Conservation (phyloP, 495 filamentous ascomycete genomes). For the Tuber microsphaerosporum region DNA sequence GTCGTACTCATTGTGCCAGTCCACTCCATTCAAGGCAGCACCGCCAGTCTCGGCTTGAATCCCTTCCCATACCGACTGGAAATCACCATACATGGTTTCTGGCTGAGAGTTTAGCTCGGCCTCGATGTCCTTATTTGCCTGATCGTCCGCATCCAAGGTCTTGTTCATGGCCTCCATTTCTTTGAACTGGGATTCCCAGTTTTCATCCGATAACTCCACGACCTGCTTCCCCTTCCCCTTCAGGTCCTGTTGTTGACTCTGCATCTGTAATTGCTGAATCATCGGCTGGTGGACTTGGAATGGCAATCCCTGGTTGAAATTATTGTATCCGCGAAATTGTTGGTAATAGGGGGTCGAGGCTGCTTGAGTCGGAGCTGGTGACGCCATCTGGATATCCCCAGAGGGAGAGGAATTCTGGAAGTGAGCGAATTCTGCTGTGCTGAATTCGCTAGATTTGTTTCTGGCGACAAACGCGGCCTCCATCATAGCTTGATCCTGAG, state of each 20-base stretch:
- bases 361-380: slow-evolving; percentile 25
- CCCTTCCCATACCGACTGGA: slow-evolving; percentile 82
- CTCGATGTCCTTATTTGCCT: slow-evolving; percentile 73
- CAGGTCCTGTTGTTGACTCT: slow-evolving; percentile 43
- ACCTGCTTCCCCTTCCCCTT: slow-evolving; percentile 83
- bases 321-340: slow-evolving; percentile 32
- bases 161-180: slow-evolving; percentile 53
- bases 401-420: slow-evolving; percentile 55
- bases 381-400: slow-evolving; percentile 16
- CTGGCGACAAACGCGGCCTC: slow-evolving; percentile 65
- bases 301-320: slow-evolving; percentile 38
- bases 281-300: slow-evolving; percentile 50
- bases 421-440: slow-evolving; percentile 73
- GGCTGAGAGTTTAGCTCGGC: slow-evolving; percentile 72
- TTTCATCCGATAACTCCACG: slow-evolving; percentile 83
- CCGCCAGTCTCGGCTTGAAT: slow-evolving; percentile 66
- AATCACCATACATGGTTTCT: slow-evolving; percentile 63
- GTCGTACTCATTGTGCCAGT: slow-evolving; percentile 40
- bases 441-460: slow-evolving; percentile 57
- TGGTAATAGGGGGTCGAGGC: slow-evolving; percentile 26
- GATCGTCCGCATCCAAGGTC: slow-evolving; percentile 54
- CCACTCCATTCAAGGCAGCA: slow-evolving; percentile 42
- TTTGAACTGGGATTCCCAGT: slow-evolving; percentile 94
- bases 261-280: slow-evolving; percentile 43
- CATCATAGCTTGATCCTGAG: slow-evolving; percentile 61